A percentile compares a stretch with the other conserved stretches of the same genome.
Evolutionary conservation across 495 filamentous ascomycete genomes (phyloP).

Genomic region (Parathielavia hyrcaniae): DNA sequence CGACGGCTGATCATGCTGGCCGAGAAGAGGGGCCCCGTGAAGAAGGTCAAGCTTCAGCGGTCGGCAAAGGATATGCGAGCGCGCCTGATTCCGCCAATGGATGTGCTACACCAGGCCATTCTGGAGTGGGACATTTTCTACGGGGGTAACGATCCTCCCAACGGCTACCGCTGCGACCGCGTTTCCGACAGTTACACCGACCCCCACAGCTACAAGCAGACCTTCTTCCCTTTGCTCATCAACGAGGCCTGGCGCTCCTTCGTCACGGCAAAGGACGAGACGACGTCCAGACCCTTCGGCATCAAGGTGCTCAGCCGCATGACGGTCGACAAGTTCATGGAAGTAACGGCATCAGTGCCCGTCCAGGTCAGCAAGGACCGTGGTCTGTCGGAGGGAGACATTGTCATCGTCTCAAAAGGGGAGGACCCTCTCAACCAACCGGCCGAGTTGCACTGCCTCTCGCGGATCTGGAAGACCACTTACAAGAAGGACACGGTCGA

Average conservation of each 20-base stretch:
- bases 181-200: slow-evolving; percentile 72
- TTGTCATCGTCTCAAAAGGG: slow-evolving; percentile 74
- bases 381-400: slow-evolving; percentile 73
- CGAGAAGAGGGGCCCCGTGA: slow-evolving; percentile 60
- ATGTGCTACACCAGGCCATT: slow-evolving; percentile 74
- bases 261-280: slow-evolving; percentile 81
- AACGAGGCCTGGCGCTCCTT: slow-evolving; percentile 96
- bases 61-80: slow-evolving; percentile 91
- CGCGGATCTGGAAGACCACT: slow-evolving; percentile 70
- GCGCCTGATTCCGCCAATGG: slow-evolving; percentile 81
- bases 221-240: slow-evolving; percentile 84
- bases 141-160: slow-evolving; percentile 73
- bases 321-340: slow-evolving; percentile 86
- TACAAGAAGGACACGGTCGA: slow-evolving; percentile 74
- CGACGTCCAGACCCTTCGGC: slow-evolving; percentile 66
- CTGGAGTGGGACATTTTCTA: slow-evolving; percentile 93
- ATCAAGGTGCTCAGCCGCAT: slow-evolving; percentile 79
- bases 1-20: slow-evolving; percentile 42
- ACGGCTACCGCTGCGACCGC: slow-evolving; percentile 59
- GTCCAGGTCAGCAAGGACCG: slow-evolving; percentile 61
- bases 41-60: slow-evolving; percentile 67
- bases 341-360: slow-evolving; percentile 78
- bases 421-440: slow-evolving; percentile 56
- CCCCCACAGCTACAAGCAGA: slow-evolving; percentile 72
- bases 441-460: slow-evolving; percentile 70